Conservation (phyloP, 2,329 filamentous ascomycete genomes). For the Arthroderma sp. region DNA sequence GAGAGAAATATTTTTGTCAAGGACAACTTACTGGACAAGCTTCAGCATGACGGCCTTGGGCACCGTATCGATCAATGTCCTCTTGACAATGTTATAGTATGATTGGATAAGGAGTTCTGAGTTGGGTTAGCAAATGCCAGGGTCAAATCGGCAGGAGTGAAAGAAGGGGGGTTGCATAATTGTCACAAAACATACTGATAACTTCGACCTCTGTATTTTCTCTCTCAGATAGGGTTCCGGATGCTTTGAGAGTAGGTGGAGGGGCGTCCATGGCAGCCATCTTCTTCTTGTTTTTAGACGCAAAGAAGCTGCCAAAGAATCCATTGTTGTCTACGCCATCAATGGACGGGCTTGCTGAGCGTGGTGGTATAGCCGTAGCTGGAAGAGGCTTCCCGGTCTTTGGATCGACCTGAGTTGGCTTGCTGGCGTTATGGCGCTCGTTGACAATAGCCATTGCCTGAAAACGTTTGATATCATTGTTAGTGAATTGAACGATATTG, state of each 20-base stretch:
- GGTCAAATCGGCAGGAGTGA: no score
- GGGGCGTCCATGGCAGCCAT: conserved; percentile 98
- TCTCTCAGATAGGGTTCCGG: conserved; percentile 82
- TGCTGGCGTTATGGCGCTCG: conserved; percentile 67
- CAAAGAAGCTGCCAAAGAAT: conserved; percentile 98
- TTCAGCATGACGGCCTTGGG: conserved; percentile 98
- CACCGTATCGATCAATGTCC: conserved; percentile 99
- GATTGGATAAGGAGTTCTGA: conserved; percentile 85
- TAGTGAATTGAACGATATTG: no score
- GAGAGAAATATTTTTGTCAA: background rate
- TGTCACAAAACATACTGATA: conserved; percentile 57
- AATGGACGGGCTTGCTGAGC: conserved; percentile 63
- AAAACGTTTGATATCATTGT: conserved; percentile 1
- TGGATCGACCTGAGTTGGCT: conserved; percentile 89
- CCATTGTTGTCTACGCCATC: conserved; percentile 52
- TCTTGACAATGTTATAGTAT: conserved; percentile 95
- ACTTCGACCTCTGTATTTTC: conserved; percentile 95
- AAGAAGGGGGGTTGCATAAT: no score
- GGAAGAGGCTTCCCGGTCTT: conserved; percentile 95
- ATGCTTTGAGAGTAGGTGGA: conserved; percentile 84
- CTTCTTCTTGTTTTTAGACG: conserved; percentile 99
- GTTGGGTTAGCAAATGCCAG: background rate
- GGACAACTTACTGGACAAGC: conserved; percentile 67
- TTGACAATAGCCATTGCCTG: conserved; percentile 95
- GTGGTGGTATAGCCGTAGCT: conserved; percentile 46